Conservation (phyloP, 2,329 filamentous ascomycete species). For the Sporothrix protearum region DNA sequence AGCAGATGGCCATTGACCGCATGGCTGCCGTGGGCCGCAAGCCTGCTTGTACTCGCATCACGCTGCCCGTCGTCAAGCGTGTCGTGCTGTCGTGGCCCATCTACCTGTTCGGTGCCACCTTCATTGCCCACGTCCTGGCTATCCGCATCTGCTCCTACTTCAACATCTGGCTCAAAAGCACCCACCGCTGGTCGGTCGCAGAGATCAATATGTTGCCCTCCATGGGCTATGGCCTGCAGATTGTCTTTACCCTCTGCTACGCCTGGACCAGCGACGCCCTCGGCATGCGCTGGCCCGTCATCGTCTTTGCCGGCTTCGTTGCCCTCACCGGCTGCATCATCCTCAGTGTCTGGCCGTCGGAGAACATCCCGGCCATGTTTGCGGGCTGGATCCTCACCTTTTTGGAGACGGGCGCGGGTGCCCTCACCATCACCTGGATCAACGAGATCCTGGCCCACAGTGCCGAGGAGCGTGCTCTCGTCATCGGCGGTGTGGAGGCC, state of each 20-base stretch:
- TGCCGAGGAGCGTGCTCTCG: constrained; percentile 22
- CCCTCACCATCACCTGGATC: constrained; percentile 24
- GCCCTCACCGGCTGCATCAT: constrained; percentile 24
- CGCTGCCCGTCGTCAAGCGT: background rate
- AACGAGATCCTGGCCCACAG: constrained; percentile 24
- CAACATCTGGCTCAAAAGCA: constrained; percentile 32
- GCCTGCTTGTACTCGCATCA: background rate
- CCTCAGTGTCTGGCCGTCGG: constrained; percentile 1
- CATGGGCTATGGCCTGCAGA: constrained; percentile 29
- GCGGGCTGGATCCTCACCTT: constrained; percentile 23
- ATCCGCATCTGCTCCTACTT: constrained; percentile 27
- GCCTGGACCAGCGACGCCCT: constrained; percentile 52
- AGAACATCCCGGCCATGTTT: constrained; percentile 20
- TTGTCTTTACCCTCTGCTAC: constrained; percentile 48
- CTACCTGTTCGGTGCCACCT: constrained; percentile 23
- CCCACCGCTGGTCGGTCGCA: constrained; percentile 39
- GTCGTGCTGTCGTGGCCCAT: constrained; percentile 24
- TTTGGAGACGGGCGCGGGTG: constrained; percentile 20
- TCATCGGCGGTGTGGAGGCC: constrained; percentile 25
- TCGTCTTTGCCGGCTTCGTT: constrained; percentile 34
- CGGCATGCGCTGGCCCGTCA: constrained; percentile 48
- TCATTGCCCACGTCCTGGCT: constrained; percentile 23
- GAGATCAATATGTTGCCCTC: constrained; percentile 49
- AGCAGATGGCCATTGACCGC: constrained; percentile 17
- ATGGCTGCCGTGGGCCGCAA: constrained; percentile 20